Conservation (phyloP, 768 basidiomycete species). For the Kwoniella pini region DNA sequence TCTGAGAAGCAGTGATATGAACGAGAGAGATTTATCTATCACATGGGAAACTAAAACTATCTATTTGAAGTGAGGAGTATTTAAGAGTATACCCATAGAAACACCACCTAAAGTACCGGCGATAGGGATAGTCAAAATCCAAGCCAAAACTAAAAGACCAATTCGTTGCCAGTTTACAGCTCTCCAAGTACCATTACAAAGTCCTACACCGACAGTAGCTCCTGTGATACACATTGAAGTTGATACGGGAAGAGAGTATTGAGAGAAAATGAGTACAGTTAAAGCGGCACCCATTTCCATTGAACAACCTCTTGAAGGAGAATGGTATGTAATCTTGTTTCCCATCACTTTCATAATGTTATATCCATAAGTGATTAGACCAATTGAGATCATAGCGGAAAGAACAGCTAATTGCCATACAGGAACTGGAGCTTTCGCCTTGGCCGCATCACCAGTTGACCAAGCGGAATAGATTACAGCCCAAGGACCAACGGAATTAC, state of each 20-base stretch:
- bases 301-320: constrained; percentile 57
- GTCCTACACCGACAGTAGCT: constrained; percentile 43
- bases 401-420: constrained; percentile 57
- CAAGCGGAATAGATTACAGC: constrained; percentile 57
- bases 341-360: constrained; percentile 57
- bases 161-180: constrained; percentile 41
- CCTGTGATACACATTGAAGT: constrained; percentile 51
- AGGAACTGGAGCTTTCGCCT: constrained; percentile 50
- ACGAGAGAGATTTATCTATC: no score
- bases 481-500: constrained; percentile 55
- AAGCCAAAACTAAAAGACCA: constrained; percentile 30
- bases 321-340: constrained; percentile 57
- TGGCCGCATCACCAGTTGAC: constrained; percentile 43
- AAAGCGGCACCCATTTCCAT: constrained; percentile 59
- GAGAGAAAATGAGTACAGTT: constrained; percentile 58
- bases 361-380: constrained; percentile 52
- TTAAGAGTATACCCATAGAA: constrained; percentile 48
- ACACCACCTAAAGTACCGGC: constrained; percentile 49
- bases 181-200: constrained; percentile 38
- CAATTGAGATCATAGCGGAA: constrained; percentile 40
- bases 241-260: constrained; percentile 50
- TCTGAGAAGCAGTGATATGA: no score
- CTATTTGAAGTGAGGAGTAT: constrained; percentile 47
- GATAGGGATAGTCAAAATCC: constrained; percentile 39
- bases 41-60: no score